These are phyloP conservation scores for Chimonanthus praecox DNA, from an alignment of 164 flowering plant species.

Conservation along the genomic window DNA sequence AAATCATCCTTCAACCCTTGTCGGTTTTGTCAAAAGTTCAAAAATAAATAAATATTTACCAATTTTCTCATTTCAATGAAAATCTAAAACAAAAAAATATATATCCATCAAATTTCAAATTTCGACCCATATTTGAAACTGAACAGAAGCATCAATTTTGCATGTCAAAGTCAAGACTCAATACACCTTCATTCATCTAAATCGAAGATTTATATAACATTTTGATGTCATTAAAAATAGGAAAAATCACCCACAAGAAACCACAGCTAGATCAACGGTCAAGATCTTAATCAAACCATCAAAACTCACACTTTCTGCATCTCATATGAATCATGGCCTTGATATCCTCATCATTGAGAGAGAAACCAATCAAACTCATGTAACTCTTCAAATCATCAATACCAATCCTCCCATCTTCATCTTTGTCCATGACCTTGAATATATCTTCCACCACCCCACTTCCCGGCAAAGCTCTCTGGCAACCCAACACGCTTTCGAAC, in stretches of 20 bases:
- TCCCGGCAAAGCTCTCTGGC: constrained; percentile 2
- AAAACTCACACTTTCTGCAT: constrained; percentile 49
- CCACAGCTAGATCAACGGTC: constrained; percentile 28
- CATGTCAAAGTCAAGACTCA: too few species aligned
- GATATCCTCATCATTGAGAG: constrained; percentile 57
- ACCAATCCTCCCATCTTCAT: constrained; percentile 79
- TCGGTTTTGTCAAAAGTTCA: neutral
- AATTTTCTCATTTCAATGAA: too few species aligned
- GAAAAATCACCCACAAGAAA: too few species aligned
- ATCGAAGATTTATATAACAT: too few species aligned
- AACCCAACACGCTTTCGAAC: constrained; percentile 51
- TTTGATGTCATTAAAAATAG: too few species aligned
- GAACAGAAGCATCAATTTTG: too few species aligned
- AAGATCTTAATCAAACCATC: constrained; percentile 56
- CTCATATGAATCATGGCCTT: constrained; percentile 64
- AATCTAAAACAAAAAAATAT: too few species aligned
- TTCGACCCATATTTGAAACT: too few species aligned
- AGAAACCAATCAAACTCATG: constrained; percentile 52
- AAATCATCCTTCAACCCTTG: neutral
- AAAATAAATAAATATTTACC: too few species aligned
- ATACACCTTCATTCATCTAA: too few species aligned
- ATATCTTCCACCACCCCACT: constrained; percentile 42
- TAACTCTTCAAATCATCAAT: constrained; percentile 54
- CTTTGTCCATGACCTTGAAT: constrained; percentile 68
- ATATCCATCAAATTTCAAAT: too few species aligned